These are phyloP conservation scores for Ceratobasidium sp. DNA, from an alignment of 1,284 basidiomycete genomes.

Conservation along the genomic window DNA sequence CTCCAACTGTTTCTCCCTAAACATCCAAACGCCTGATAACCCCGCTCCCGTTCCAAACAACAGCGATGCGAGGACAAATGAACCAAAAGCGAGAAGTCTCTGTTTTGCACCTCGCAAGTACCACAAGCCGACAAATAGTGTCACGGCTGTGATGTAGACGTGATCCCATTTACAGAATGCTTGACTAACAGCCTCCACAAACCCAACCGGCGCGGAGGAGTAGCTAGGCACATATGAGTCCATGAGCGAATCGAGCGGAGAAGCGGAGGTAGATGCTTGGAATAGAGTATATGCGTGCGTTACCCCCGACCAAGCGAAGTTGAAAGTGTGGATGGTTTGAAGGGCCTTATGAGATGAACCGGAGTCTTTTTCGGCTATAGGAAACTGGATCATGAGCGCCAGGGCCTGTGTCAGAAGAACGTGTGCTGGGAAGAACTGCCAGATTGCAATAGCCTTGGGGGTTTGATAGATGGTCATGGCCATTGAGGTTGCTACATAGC, in stretches of 20 bases:
- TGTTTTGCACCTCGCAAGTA: neutral
- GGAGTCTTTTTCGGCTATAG: neutral
- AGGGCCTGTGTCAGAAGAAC: neutral
- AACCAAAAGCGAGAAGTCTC: neutral
- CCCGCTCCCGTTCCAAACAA: constrained; percentile 16
- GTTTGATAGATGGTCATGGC: constrained; percentile 24
- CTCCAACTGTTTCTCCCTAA: constrained; percentile 24
- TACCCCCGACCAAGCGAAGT: constrained; percentile 18
- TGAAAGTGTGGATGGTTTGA: constrained; percentile 6
- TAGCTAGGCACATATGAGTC: constrained; percentile 10
- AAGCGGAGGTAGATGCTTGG: neutral
- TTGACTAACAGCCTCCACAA: neutral
- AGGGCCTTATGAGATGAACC: neutral
- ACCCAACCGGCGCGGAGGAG: neutral
- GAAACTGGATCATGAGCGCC: neutral
- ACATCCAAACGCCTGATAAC: constrained; percentile 30
- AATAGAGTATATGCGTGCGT: constrained; percentile 24
- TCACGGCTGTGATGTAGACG: constrained; percentile 8
- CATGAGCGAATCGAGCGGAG: constrained; percentile 28
- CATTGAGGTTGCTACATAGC: constrained; percentile 11
- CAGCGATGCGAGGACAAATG: constrained; percentile 10
- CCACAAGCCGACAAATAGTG: constrained; percentile 22
- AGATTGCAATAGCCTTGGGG: constrained; percentile 1
- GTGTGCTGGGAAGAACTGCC: constrained; percentile 34
- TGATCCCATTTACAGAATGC: constrained; percentile 25